These are phyloP conservation scores for Cydonia oblonga DNA, from an alignment of 331 rosid genomes.

Conservation along the genomic window DNA sequence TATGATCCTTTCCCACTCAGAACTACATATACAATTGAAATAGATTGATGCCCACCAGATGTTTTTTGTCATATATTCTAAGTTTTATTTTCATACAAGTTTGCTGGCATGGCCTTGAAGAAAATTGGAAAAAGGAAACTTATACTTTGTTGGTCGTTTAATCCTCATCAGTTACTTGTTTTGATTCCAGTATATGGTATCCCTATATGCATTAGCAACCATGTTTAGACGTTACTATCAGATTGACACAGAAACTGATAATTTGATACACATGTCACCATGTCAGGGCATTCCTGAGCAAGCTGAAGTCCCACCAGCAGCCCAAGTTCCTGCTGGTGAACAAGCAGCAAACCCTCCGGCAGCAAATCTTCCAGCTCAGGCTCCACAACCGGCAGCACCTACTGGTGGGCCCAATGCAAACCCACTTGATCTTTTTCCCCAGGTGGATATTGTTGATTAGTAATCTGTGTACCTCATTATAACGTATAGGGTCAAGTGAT, in stretches of 20 bases:
- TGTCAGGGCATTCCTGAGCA: slow-evolving; percentile 87
- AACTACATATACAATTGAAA: neutral
- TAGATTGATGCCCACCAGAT: neutral
- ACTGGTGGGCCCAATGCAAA: slow-evolving; percentile 78
- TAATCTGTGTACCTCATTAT: neutral
- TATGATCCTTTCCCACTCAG: neutral
- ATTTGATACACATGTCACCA: slow-evolving; percentile 6
- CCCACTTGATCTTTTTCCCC: slow-evolving; percentile 91
- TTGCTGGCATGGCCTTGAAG: neutral
- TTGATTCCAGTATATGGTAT: neutral
- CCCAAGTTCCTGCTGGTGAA: slow-evolving; percentile 42
- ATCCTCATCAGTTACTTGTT: neutral
- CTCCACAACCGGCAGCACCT: slow-evolving; percentile 50
- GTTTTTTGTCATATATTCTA: neutral
- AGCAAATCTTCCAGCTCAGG: slow-evolving; percentile 33
- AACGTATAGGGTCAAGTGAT: neutral
- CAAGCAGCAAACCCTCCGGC: slow-evolving; percentile 20
- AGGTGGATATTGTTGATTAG: slow-evolving; percentile 25
- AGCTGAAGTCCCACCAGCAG: slow-evolving; percentile 67
- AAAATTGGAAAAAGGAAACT: neutral
- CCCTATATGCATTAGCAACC: neutral
- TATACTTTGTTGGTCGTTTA: neutral
- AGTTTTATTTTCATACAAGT: neutral
- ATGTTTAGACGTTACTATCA: neutral
- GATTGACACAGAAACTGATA: neutral